phyloP scores from a whole-genome alignment of 2,329 filamentous ascomycete species.

The Fusarium incarnatum region DNA sequence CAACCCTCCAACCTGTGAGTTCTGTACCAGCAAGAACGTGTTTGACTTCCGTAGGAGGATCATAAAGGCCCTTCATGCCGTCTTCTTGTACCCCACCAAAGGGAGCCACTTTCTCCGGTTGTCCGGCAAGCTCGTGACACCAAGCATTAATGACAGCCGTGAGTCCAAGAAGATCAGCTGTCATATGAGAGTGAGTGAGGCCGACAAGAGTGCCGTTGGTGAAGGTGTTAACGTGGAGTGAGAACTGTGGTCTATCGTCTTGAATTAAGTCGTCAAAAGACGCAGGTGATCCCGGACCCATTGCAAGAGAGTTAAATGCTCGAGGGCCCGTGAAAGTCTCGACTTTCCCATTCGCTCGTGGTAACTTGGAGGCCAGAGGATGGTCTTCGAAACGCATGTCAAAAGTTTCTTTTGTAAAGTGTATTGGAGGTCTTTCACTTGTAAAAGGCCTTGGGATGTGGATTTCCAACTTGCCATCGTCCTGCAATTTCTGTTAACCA shows the following conservation, averaged over 20 bases:
- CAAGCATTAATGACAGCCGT: slow-evolving; percentile 21
- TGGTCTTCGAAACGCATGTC: not conserved
- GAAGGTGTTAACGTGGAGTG: slow-evolving; percentile 21
- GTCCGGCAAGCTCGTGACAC: slow-evolving; percentile 11
- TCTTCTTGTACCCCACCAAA: not conserved
- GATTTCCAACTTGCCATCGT: slow-evolving; percentile 13
- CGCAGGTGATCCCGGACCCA: slow-evolving; percentile 4
- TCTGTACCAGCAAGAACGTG: slow-evolving; percentile 13
- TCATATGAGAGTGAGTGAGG: slow-evolving; percentile 15
- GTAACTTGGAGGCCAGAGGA: slow-evolving; percentile 12
- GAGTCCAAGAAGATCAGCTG: slow-evolving; percentile 21
- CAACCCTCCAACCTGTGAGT: slow-evolving; percentile 19
- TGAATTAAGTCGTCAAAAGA: slow-evolving; percentile 20
- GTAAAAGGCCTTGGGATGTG: slow-evolving; percentile 8
- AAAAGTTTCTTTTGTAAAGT: slow-evolving; percentile 12
- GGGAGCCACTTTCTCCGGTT: not conserved
- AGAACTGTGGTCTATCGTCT: slow-evolving; percentile 20
- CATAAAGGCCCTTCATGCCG: not conserved
- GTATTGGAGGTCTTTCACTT: not conserved
- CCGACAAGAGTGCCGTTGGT: slow-evolving; percentile 24
- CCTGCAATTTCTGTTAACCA: not conserved
- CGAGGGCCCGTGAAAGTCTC: slow-evolving; percentile 10
- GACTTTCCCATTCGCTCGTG: not conserved
- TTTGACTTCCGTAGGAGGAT: not conserved
- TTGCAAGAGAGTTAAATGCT: slow-evolving; percentile 17